These are phyloP conservation scores for Baorangia bicolor DNA, from an alignment of 768 basidiomycete species.

Conservation along the genomic window DNA sequence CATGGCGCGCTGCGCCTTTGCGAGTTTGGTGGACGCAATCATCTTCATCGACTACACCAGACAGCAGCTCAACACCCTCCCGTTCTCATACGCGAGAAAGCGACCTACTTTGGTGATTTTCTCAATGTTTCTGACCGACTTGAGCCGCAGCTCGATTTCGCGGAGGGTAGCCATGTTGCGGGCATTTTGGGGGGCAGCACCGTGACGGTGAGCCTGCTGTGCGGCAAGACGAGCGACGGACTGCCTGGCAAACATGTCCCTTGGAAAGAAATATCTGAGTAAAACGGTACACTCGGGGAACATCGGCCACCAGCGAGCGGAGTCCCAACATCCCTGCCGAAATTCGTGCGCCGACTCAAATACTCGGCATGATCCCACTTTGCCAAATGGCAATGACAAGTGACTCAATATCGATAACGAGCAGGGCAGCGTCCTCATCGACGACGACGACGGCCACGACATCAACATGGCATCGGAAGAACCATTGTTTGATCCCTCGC, in stretches of 20 bases:
- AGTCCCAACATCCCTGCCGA: slow-evolving; percentile 18
- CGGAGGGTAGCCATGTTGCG: slow-evolving; percentile 97
- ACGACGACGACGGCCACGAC: slow-evolving; percentile 18
- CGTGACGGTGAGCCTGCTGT: slow-evolving; percentile 39
- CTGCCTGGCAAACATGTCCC: slow-evolving; percentile 50
- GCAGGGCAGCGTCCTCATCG: slow-evolving; percentile 12
- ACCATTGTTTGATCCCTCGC: slow-evolving; percentile 79
- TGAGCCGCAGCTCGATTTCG: slow-evolving; percentile 93
- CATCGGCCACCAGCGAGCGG: slow-evolving; percentile 41
- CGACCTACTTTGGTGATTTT: slow-evolving; percentile 94
- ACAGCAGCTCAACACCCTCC: slow-evolving; percentile 2
- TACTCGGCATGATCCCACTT: slow-evolving; percentile 23
- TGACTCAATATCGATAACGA: slow-evolving; percentile 10
- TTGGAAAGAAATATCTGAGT: slow-evolving; percentile 1
- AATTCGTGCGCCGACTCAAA: slow-evolving; percentile 23
- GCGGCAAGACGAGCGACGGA: slow-evolving; percentile 43
- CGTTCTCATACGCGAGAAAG: background rate
- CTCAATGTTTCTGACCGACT: slow-evolving; percentile 97
- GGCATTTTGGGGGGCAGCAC: slow-evolving; percentile 46
- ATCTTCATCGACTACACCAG: slow-evolving; percentile 89
- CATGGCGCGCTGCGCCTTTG: slow-evolving; percentile 95
- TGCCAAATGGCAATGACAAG: slow-evolving; percentile 7
- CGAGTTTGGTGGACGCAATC: slow-evolving; percentile 96
- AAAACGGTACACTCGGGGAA: slow-evolving; percentile 23
- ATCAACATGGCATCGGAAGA: slow-evolving; percentile 58